Percentiles rank a stretch among this genome's conserved stretches.
phyloP scores from a whole-genome alignment of 2,329 filamentous ascomycete genomes.

The Talaromyces albobiverticillius region DNA sequence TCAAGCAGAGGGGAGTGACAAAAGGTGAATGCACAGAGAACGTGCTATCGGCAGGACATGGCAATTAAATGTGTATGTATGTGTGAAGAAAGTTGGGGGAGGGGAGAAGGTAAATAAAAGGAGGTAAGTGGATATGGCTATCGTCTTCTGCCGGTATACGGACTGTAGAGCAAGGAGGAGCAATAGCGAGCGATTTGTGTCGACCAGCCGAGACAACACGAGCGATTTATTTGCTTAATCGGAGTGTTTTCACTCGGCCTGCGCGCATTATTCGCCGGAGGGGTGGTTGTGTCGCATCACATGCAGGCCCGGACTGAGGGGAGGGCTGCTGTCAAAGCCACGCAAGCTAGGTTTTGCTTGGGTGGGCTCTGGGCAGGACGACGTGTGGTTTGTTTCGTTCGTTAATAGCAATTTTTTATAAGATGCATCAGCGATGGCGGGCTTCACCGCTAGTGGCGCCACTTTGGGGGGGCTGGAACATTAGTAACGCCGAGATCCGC shows the following conservation, averaged over 20 bases:
- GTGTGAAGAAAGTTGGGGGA: background rate
- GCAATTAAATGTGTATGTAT: background rate
- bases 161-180: background rate
- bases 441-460: background rate
- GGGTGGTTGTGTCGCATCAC: conserved; percentile 1
- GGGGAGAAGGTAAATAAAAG: conserved; percentile 1
- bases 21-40: conserved; percentile 1
- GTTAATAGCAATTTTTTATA: too few relatives aligned
- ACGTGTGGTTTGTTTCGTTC: too few relatives aligned
- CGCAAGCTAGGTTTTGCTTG: too few relatives aligned
- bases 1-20: background rate
- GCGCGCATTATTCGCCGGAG: conserved; percentile 9
- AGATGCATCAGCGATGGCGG: background rate
- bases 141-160: too few relatives aligned
- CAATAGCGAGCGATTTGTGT: conserved; percentile 3
- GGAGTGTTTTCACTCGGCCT: conserved; percentile 7
- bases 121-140: too few relatives aligned
- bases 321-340: too few relatives aligned
- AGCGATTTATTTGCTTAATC: background rate
- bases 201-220: background rate
- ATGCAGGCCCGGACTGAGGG: too few relatives aligned
- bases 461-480: background rate
- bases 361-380: too few relatives aligned
- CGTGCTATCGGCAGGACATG: conserved; percentile 27
- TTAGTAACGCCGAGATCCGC: conserved; percentile 34